Evolutionary conservation across 2,329 filamentous ascomycete species (phyloP).

Genomic region (Trichoderma citrinoviride): DNA sequence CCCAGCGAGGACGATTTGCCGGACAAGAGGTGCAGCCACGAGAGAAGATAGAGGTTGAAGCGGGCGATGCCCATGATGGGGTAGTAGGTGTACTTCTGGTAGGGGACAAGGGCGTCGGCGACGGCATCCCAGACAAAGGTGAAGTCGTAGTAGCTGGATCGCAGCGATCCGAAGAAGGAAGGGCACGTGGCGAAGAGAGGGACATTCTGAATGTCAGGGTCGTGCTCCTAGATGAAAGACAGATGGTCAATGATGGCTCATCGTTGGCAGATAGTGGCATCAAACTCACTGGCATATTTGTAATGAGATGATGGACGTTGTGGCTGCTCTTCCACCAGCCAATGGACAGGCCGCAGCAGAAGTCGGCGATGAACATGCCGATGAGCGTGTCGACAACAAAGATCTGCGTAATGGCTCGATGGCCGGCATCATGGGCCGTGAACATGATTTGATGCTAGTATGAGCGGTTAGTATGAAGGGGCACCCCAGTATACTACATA

Average conservation of each 20-base stretch:
- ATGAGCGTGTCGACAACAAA: slow-evolving; percentile 81
- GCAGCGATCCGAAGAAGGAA: slow-evolving; percentile 71
- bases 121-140: slow-evolving; percentile 70
- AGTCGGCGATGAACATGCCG: slow-evolving; percentile 88
- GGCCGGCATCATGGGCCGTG: slow-evolving; percentile 88
- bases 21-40: slow-evolving; percentile 67
- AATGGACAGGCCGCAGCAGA: slow-evolving; percentile 80
- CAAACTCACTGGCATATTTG: slow-evolving; percentile 68
- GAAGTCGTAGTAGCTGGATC: slow-evolving; percentile 79
- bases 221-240: slow-evolving; percentile 59
- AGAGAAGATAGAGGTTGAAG: slow-evolving; percentile 82
- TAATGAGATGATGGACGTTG: slow-evolving; percentile 95
- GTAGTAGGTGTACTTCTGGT: slow-evolving; percentile 82
- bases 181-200: slow-evolving; percentile 79
- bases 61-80: slow-evolving; percentile 75
- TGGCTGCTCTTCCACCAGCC: slow-evolving; percentile 98
- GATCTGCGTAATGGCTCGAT: slow-evolving; percentile 95
- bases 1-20: slow-evolving; percentile 58
- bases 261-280: background rate
- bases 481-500: background rate
- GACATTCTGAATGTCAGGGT: slow-evolving; percentile 90
- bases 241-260: background rate
- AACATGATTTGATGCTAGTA: slow-evolving; percentile 98
- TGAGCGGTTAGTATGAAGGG: background rate
- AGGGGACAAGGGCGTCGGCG: slow-evolving; percentile 67